phyloP scores from a whole-genome alignment of 306 rosid genomes.

The Crataegus laevigata region DNA sequence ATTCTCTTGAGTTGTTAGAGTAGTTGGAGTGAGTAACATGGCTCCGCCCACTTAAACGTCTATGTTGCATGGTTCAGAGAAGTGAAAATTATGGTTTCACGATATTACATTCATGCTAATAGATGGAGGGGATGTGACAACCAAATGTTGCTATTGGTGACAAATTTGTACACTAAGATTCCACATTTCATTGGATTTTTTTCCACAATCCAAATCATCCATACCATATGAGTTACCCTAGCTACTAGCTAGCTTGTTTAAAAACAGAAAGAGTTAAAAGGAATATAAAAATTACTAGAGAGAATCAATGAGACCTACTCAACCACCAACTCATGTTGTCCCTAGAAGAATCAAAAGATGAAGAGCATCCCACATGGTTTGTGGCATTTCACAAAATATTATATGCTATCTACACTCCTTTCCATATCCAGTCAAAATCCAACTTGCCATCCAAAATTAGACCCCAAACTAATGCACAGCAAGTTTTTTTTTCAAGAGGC shows the following conservation, averaged over 20 bases:
- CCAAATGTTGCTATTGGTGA: not conserved
- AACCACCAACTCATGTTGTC: constrained; percentile 16
- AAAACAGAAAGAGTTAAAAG: not conserved
- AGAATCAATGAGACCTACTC: not conserved
- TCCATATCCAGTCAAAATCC: constrained; percentile 5
- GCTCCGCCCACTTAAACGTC: no score
- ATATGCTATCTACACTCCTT: not conserved
- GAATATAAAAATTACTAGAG: not conserved
- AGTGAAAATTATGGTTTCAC: no score
- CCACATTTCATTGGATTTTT: constrained; percentile 2
- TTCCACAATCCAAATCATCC: not conserved
- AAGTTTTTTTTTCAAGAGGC: no score
- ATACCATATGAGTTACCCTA: not conserved
- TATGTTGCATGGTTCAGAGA: no score
- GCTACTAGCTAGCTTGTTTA: not conserved
- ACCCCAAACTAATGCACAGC: not conserved
- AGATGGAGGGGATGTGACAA: not conserved
- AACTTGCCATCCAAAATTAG: not conserved
- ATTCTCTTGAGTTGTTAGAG: no score
- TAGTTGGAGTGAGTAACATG: no score
- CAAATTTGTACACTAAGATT: not conserved
- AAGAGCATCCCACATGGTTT: constrained; percentile 17
- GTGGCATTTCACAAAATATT: not conserved
- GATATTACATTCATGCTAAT: not conserved
- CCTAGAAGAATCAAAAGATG: not conserved